Base-by-base conservation (phyloP, 208 protist species). In the Perkinsela sp. region DNA sequence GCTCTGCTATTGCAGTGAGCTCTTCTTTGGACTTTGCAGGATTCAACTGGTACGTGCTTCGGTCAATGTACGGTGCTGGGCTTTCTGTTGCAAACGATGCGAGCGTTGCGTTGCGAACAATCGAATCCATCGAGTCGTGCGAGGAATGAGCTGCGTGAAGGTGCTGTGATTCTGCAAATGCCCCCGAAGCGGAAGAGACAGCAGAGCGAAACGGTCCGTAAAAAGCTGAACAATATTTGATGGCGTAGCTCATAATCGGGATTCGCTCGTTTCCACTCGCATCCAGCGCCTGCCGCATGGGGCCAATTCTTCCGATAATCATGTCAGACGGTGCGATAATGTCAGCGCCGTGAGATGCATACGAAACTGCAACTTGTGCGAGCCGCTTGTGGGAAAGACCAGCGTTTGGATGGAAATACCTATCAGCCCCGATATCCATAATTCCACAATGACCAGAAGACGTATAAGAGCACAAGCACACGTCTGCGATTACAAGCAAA, bases 241-340 rank as follows among this genome's bases (percentile, higher is more conserved):
- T 77, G 31, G 72, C 72, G 66, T 92, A 92, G 28, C 72, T 69
- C 74, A 90, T 80, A 28, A 85, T 69, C n/a, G n/a, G 28, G 22
- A 57, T 57, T n/a, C 40, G 6, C n/a, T 13, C 31, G n/a, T 66
- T 29, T 28, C 66, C 31, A 1, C 67, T 30, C 28, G 22, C 66
- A 66, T 66, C 48, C 13, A 84, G 68, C 29, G 67, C 29, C 13
- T 57, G 57, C 31, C 75, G 71, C 67, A 90, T 86, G 66, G 77
- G 77, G n/a, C 28, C 72, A n/a, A 92, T 74, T 1, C 88, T 68
- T 0, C 87, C 85, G 71, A 93, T 87, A 82, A 92, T 89, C 88
- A 93, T 93, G 78, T 93, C 88, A 15, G 80, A 88, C 31, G 88
- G 88, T 2, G 88, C 87, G 32, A 93, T 76, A 31, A 91, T 70